phyloP scores from a whole-genome alignment of 495 filamentous ascomycete genomes.

The Articulospora tetracladia region DNA sequence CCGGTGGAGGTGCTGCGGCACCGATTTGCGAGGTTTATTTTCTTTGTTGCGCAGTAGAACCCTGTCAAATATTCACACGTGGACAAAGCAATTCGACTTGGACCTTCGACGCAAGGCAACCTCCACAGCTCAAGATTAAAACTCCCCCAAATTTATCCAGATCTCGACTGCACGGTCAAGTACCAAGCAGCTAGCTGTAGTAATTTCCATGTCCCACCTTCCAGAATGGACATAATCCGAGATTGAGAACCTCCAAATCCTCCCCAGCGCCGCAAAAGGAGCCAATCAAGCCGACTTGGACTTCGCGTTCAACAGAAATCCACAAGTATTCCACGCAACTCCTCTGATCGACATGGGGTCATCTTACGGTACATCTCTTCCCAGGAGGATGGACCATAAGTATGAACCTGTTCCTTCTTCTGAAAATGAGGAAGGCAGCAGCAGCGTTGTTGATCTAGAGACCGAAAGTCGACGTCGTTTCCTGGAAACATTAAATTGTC shows the following conservation, averaged over 20 bases:
- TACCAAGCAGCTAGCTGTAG: background rate
- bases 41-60: background rate
- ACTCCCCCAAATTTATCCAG: background rate
- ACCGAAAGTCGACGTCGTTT: background rate
- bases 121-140: slow-evolving; percentile 4
- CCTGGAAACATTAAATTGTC: background rate
- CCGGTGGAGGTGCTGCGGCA: background rate
- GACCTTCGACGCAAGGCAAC: background rate
- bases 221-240: slow-evolving; percentile 10
- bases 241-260: background rate
- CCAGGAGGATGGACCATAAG: slow-evolving; percentile 1
- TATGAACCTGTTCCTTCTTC: slow-evolving; percentile 10
- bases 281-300: slow-evolving; percentile 2
- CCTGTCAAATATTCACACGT: slow-evolving; percentile 6
- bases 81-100: slow-evolving; percentile 7
- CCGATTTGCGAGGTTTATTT: background rate
- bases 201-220: background rate
- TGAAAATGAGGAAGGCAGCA: slow-evolving; percentile 2
- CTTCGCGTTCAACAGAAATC: background rate
- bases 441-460: background rate
- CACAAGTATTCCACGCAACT: background rate
- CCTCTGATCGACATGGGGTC: background rate
- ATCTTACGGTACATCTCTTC: background rate
- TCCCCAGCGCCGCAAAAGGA: background rate
- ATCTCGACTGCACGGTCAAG: background rate